Percentiles rank a stretch among this genome's conserved stretches.
phyloP scores from a whole-genome alignment of 1,284 basidiomycete genomes.

The Cryptococcus wingfieldii region DNA sequence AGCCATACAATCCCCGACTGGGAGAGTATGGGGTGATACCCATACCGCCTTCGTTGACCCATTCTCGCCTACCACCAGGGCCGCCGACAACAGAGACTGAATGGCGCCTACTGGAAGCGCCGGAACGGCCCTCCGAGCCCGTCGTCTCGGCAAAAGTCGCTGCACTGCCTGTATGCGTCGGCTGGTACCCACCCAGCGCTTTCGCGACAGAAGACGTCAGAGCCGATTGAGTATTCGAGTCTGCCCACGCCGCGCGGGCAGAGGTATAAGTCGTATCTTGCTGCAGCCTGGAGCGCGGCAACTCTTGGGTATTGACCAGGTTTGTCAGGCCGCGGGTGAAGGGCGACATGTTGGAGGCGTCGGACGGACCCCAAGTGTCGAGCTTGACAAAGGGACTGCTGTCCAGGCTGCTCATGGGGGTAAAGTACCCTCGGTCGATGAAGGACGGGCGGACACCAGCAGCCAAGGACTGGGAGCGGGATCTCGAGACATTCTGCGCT shows the following conservation, averaged over 20 bases:
- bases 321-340: constrained; percentile 30
- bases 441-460: constrained; percentile 32
- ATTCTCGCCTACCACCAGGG: constrained; percentile 37
- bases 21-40: constrained; percentile 52
- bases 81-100: constrained; percentile 71
- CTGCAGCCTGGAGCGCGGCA: not conserved
- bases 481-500: constrained; percentile 38
- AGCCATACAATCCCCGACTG: constrained; percentile 54
- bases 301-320: not conserved
- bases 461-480: constrained; percentile 42
- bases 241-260: constrained; percentile 14
- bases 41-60: constrained; percentile 55
- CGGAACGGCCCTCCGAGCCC: constrained; percentile 41
- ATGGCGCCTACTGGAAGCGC: constrained; percentile 75
- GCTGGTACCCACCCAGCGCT: constrained; percentile 27
- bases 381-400: constrained; percentile 15
- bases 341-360: constrained; percentile 42
- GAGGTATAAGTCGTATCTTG: constrained; percentile 3
- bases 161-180: constrained; percentile 31
- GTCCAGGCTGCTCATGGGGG: constrained; percentile 32
- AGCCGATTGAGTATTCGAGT: constrained; percentile 14
- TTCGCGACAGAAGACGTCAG: constrained; percentile 32
- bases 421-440: constrained; percentile 28
- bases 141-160: constrained; percentile 11
- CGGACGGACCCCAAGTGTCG: constrained; percentile 26